A percentile compares a stretch with the other conserved stretches of the same genome.
These are phyloP conservation scores for Trametes polyzona DNA, from an alignment of 1,284 basidiomycete species.

Conservation along the genomic window DNA sequence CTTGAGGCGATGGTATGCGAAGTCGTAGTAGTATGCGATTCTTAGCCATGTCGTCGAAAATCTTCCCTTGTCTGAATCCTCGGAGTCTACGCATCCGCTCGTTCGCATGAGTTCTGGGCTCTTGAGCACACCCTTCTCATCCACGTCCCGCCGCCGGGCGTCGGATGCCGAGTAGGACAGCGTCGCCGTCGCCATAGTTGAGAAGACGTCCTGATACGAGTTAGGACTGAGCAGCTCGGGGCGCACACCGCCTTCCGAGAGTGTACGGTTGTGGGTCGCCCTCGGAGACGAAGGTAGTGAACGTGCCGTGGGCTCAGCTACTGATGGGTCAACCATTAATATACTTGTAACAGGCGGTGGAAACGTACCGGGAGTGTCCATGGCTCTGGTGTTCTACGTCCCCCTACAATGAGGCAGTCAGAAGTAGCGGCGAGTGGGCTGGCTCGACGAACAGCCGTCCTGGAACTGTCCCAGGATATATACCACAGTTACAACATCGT, in stretches of 20 bases:
- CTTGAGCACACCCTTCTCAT: background rate
- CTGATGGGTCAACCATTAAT: too few species aligned
- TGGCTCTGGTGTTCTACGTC: too few species aligned
- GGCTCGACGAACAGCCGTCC: too few species aligned
- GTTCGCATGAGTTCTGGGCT: background rate
- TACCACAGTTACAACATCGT: too few species aligned
- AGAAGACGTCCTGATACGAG: background rate
- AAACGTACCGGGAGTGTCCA: too few species aligned
- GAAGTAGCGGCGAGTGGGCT: too few species aligned
- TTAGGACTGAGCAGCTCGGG: background rate
- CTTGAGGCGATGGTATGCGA: constrained; percentile 6
- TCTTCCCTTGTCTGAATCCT: background rate
- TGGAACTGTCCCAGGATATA: too few species aligned
- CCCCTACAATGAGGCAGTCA: too few species aligned
- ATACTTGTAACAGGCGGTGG: too few species aligned
- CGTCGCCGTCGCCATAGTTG: background rate
- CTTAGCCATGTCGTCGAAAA: background rate
- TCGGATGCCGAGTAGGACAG: background rate
- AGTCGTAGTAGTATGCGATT: constrained; percentile 1
- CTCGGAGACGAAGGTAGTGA: background rate
- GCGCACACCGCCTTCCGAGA: background rate
- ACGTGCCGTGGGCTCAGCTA: too few species aligned
- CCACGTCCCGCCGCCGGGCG: background rate
- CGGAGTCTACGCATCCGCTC: background rate
- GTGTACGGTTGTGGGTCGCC: constrained; percentile 5